Evolutionary conservation across 148 eudicot genomes (phyloP).

Genomic region (Rheum nobile): DNA sequence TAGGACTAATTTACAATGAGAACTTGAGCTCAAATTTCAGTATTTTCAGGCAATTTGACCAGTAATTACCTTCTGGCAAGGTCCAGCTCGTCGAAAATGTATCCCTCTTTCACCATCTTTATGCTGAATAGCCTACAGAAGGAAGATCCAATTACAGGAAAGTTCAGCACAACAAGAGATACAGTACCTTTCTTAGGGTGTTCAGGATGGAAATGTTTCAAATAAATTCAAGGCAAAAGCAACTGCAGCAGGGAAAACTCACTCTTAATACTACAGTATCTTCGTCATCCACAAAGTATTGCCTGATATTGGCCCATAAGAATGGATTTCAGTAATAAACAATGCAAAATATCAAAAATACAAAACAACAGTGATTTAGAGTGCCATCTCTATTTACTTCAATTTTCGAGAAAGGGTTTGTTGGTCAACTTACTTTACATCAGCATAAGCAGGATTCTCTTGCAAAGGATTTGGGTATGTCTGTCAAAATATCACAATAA

Average conservation of each 20-base stretch:
- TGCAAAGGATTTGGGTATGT: slow-evolving; percentile 67
- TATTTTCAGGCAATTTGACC: not conserved
- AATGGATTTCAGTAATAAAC: not conserved
- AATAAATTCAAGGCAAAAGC: no score
- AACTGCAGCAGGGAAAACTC: slow-evolving; percentile 10
- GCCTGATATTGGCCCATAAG: slow-evolving; percentile 32
- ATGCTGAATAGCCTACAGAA: no score
- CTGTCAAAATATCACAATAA: slow-evolving; percentile 24
- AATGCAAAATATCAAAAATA: slow-evolving; percentile 1
- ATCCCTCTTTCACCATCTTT: no score
- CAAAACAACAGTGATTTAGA: not conserved
- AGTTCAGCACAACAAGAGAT: no score
- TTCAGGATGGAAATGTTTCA: no score
- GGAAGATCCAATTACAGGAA: no score
- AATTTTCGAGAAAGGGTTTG: not conserved
- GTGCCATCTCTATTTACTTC: not conserved
- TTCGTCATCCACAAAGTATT: slow-evolving; percentile 67
- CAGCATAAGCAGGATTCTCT: slow-evolving; percentile 69
- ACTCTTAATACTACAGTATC: slow-evolving; percentile 76
- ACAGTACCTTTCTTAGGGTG: no score
- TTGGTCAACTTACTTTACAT: slow-evolving; percentile 44
- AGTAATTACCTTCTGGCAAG: slow-evolving; percentile 55
- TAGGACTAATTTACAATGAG: no score
- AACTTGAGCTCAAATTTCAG: not conserved
- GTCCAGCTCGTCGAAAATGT: slow-evolving; percentile 86